A percentile compares a stretch with the other conserved stretches of the same genome.
These are phyloP conservation scores for Aureobasidium sp. DNA, from an alignment of 2,329 filamentous ascomycete genomes.

Conservation along the genomic window DNA sequence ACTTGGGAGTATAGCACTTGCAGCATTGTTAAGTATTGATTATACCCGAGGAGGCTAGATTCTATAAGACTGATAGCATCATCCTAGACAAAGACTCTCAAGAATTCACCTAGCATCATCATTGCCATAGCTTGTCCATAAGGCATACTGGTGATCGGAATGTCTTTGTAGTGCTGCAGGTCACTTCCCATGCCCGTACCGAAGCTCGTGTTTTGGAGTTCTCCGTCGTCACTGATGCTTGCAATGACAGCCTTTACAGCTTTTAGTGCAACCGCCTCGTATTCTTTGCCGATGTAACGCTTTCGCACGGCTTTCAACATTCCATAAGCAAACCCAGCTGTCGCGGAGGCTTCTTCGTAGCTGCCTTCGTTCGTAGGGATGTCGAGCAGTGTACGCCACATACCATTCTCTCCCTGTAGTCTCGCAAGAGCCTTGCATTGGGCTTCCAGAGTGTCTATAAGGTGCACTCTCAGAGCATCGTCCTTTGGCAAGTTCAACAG, in stretches of 20 bases:
- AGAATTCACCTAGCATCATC: conserved; percentile 69
- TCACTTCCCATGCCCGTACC: conserved; percentile 70
- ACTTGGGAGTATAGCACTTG: background rate
- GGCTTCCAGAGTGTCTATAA: conserved; percentile 58
- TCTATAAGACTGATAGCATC: conserved; percentile 1
- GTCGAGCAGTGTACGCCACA: conserved; percentile 71
- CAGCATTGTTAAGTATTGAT: conserved; percentile 3
- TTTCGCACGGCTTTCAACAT: conserved; percentile 67
- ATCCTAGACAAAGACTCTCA: conserved; percentile 51
- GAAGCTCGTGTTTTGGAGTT: conserved; percentile 68
- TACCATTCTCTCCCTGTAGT: conserved; percentile 55
- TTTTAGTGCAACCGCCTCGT: conserved; percentile 54
- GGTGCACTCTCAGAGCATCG: conserved; percentile 55
- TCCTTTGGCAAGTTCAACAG: conserved; percentile 53
- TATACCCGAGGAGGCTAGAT: background rate
- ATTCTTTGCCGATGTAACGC: conserved; percentile 59
- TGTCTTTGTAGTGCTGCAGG: conserved; percentile 70
- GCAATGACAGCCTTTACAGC: conserved; percentile 61
- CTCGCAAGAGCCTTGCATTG: conserved; percentile 59
- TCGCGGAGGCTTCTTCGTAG: conserved; percentile 70
- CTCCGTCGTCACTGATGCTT: conserved; percentile 60
- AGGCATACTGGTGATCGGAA: conserved; percentile 71
- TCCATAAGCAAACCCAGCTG: conserved; percentile 73
- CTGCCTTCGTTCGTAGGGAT: conserved; percentile 59
- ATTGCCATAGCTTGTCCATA: conserved; percentile 82